Evolutionary conservation across 345 rosid genomes (phyloP).

Genomic region (Populus davidiana): DNA sequence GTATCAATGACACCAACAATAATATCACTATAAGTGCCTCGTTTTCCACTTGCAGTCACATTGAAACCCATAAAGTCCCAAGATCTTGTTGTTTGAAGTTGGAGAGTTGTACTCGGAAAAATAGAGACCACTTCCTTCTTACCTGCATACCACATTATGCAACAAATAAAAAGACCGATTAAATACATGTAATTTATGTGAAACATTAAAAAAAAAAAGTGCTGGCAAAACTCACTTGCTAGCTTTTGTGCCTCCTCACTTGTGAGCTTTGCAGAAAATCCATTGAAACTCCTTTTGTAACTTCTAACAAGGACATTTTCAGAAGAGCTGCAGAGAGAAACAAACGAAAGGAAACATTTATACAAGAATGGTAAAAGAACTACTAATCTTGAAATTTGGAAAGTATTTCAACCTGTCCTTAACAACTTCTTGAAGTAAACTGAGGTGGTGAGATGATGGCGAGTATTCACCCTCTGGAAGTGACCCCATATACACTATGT

Average conservation of each 20-base stretch:
- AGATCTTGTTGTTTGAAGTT: conserved; percentile 1
- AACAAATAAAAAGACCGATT: too few relatives aligned
- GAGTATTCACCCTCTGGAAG: not conserved
- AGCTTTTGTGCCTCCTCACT: not conserved
- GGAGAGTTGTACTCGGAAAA: not conserved
- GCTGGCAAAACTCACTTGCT: not conserved
- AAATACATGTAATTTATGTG: too few relatives aligned
- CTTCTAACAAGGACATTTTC: not conserved
- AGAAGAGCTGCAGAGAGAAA: not conserved
- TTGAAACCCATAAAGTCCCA: conserved; percentile 8
- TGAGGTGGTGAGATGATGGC: not conserved
- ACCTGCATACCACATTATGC: not conserved
- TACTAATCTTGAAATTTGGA: not conserved
- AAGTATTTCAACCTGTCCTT: not conserved
- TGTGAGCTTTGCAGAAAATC: not conserved
- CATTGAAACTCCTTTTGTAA: conserved; percentile 5
- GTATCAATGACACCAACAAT: not conserved
- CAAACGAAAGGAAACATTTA: not conserved
- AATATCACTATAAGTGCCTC: not conserved
- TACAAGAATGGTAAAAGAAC: not conserved
- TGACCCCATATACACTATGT: conserved; percentile 7
- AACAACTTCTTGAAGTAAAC: not conserved
- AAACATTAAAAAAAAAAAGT: too few relatives aligned
- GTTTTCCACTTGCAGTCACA: not conserved
- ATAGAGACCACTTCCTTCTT: not conserved